Percentiles rank a stretch among this genome's conserved stretches.
phyloP scores from a whole-genome alignment of 768 basidiomycete species.

The Roridomyces roridus region DNA sequence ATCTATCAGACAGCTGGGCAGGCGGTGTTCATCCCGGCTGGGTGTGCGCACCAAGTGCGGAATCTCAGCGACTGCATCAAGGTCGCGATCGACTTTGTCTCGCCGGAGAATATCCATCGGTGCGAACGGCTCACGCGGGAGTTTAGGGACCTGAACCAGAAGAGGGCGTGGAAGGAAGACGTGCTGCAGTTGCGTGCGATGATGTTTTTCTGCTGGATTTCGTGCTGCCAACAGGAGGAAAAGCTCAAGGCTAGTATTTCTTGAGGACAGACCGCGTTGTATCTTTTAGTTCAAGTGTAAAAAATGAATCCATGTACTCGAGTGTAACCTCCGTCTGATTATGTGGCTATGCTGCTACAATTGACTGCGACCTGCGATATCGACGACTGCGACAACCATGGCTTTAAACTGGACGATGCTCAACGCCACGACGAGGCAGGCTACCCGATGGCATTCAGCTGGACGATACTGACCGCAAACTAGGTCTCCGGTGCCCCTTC shows the following conservation, averaged over 20 bases:
- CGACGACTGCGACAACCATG: slow-evolving; percentile 59
- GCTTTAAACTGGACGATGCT: slow-evolving; percentile 84
- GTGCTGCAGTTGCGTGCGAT: slow-evolving; percentile 89
- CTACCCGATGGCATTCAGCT: slow-evolving; percentile 90
- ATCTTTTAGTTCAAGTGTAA: neutral
- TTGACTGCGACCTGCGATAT: too few relatives aligned
- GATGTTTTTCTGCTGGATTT: slow-evolving; percentile 95
- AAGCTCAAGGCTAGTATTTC: neutral
- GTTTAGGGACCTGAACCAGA: slow-evolving; percentile 89
- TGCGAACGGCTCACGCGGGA: slow-evolving; percentile 88
- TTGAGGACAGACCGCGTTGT: neutral
- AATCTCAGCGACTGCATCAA: slow-evolving; percentile 96
- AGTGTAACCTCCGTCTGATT: too few relatives aligned
- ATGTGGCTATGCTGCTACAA: too few relatives aligned
- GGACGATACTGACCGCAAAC: slow-evolving; percentile 68
- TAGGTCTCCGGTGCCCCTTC: slow-evolving; percentile 67
- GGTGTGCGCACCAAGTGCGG: slow-evolving; percentile 91
- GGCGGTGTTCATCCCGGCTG: slow-evolving; percentile 95
- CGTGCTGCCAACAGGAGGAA: slow-evolving; percentile 53
- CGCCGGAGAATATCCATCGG: slow-evolving; percentile 87
- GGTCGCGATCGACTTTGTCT: slow-evolving; percentile 94
- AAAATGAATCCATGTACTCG: too few relatives aligned
- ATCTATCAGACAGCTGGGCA: slow-evolving; percentile 93
- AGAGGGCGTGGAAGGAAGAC: slow-evolving; percentile 92
- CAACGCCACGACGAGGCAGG: slow-evolving; percentile 48